Conservation (phyloP, 2,329 filamentous ascomycete genomes). For the Sclerotinia glacialis region DNA sequence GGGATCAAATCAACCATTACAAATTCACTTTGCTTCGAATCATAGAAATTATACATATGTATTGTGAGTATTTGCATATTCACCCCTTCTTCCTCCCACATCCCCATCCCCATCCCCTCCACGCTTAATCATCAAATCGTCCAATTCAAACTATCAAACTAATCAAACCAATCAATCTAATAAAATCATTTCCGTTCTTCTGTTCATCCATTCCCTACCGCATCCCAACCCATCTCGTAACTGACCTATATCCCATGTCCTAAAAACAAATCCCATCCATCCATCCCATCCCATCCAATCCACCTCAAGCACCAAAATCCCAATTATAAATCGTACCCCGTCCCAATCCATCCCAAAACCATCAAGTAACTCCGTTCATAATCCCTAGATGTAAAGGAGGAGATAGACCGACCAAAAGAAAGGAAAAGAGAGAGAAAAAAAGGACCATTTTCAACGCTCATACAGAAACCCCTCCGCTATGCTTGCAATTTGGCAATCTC, state of each 20-base stretch:
- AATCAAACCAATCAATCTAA: conserved; percentile 3
- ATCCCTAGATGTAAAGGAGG: neutral
- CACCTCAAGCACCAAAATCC: neutral
- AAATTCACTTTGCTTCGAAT: no score
- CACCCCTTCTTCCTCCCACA: neutral
- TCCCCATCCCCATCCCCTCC: neutral
- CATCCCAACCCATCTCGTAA: neutral
- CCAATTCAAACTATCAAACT: neutral
- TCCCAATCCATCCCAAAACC: conserved; percentile 1
- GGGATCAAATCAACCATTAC: no score
- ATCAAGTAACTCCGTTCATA: conserved; percentile 3
- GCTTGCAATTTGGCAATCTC: conserved; percentile 3
- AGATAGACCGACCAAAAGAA: neutral
- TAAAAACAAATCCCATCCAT: neutral
- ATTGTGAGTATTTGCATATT: no score
- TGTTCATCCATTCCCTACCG: neutral
- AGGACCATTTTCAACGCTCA: conserved; percentile 10
- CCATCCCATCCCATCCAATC: neutral
- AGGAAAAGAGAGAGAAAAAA: neutral
- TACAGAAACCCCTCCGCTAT: conserved; percentile 11
- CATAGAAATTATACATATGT: no score
- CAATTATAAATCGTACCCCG: neutral
- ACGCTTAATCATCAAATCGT: neutral
- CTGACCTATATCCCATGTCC: no score
- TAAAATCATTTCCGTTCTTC: neutral